Conservation (phyloP, 441 rosid species). For the Gossypium gossypioides region DNA sequence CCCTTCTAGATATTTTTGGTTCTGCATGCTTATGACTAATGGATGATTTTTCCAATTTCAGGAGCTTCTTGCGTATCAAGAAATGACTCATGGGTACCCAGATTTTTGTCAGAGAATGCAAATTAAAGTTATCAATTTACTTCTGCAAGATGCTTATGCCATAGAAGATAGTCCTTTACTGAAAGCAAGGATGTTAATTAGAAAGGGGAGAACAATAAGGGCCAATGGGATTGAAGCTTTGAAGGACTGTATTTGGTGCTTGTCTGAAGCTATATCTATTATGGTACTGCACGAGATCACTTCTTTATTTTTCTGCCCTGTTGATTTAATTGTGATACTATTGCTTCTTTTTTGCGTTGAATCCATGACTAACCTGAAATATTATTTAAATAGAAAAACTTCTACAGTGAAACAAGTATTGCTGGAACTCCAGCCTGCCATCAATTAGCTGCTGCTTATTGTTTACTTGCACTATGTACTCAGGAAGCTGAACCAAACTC, state of each 20-base stretch:
- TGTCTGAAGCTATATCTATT: slow-evolving; percentile 61
- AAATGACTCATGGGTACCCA: slow-evolving; percentile 35
- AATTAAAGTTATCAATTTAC: slow-evolving; percentile 42
- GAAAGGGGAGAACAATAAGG: slow-evolving; percentile 51
- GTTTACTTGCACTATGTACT: slow-evolving; percentile 61
- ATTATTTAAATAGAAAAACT: slow-evolving; percentile 30
- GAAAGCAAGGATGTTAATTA: slow-evolving; percentile 56
- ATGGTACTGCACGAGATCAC: slow-evolving; percentile 26
- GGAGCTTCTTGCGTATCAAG: slow-evolving; percentile 77
- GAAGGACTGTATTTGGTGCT: slow-evolving; percentile 41
- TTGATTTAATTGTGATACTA: slow-evolving; percentile 11
- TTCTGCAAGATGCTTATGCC: slow-evolving; percentile 43
- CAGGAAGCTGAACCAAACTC: slow-evolving; percentile 76
- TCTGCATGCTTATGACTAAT: slow-evolving; percentile 5
- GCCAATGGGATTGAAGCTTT: slow-evolving; percentile 43
- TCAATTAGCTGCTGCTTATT: slow-evolving; percentile 60
- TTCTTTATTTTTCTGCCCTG: slow-evolving; percentile 10
- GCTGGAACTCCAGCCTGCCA: slow-evolving; percentile 27
- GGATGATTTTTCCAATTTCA: slow-evolving; percentile 16
- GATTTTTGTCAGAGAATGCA: slow-evolving; percentile 46
- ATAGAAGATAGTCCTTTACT: slow-evolving; percentile 27
- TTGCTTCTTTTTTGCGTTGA: slow-evolving; percentile 16
- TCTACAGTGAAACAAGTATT: slow-evolving; percentile 16
- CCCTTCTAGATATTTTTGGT: not conserved
- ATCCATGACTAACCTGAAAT: slow-evolving; percentile 18